Percentiles rank a stretch among this genome's conserved stretches.
These are phyloP conservation scores for Stenogyne calaminthoides DNA, from an alignment of 305 asterid species.

Conservation along the genomic window DNA sequence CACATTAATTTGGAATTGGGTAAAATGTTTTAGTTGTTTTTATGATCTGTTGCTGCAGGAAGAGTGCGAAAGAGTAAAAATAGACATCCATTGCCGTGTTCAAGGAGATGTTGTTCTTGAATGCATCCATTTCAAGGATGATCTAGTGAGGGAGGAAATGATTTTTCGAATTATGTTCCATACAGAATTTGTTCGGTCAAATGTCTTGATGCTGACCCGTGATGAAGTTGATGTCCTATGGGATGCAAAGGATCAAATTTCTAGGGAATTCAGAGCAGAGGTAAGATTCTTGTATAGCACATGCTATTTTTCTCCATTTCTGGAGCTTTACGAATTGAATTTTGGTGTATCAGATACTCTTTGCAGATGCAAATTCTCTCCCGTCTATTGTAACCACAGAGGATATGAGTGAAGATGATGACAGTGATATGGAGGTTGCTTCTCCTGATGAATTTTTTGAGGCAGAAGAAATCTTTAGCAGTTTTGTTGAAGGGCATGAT, in stretches of 20 bases:
- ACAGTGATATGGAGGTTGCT: conserved; percentile 62
- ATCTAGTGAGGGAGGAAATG: conserved; percentile 77
- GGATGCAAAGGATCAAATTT: conserved; percentile 76
- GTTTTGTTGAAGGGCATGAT: conserved; percentile 63
- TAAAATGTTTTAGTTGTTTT: conserved; percentile 28
- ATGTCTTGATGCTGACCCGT: conserved; percentile 70
- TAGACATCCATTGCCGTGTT: conserved; percentile 66
- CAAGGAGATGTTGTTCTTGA: conserved; percentile 98
- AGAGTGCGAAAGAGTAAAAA: conserved; percentile 79
- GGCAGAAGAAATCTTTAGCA: conserved; percentile 93
- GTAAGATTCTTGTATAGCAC: conserved; percentile 49
- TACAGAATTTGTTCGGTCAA: conserved; percentile 82
- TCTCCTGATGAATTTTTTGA: conserved; percentile 93
- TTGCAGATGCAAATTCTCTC: conserved; percentile 80
- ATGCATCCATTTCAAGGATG: conserved; percentile 88
- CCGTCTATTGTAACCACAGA: conserved; percentile 54
- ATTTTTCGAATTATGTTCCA: conserved; percentile 94
- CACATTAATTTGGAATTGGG: conserved; percentile 21
- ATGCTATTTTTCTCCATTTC: conserved; percentile 33
- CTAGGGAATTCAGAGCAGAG: conserved; percentile 88
- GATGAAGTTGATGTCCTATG: conserved; percentile 91
- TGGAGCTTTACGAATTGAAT: conserved; percentile 39
- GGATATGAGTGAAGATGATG: conserved; percentile 56
- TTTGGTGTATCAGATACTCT: conserved; percentile 72
- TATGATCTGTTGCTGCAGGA: conserved; percentile 67